Evolutionary conservation across 257 asterid genomes (phyloP), one percentile per base, ranked within the genome.

Genomic region (Ophiorrhiza pumila): DNA sequence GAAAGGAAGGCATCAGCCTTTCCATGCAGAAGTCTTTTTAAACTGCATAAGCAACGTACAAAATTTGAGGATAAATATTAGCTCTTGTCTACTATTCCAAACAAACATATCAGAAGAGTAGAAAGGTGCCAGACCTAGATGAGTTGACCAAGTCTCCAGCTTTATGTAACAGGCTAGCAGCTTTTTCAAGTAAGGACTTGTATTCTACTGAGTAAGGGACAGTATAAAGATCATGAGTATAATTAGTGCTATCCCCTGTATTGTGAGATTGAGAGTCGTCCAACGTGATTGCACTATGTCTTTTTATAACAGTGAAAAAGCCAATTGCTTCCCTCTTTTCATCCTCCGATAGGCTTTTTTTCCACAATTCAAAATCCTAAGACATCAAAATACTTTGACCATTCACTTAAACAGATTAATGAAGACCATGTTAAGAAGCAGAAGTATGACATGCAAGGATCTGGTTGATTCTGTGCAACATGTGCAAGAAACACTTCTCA

Each of bases 1-100:
- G 97, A 94, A 68, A 88, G 90, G 82, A 94, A 91, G 43, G 98
- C 91, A 61, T 85, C 90, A 62, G 99, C 98, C 90, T 87, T 94
- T 80, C 91, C 79, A 74, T 87, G 93, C 88, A 94, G 88, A 71
- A 94, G 86, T 80, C 83, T 88, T 92, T 85, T 88, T 85, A 94
- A 89, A 82, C 99, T 94, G 92, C 81, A 85, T 77, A 78, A 85
- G 70, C 34, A 77, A 69, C 72, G 77, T 56, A 17, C 65, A 50
- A 25, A 60, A 41, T 49, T 37, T 32, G 61, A 65, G 25, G 52
- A 39, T 45, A 47, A 46, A 64, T 27, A 45, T 15, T 35, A 37
- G 39, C 56, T 58, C 41, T 63, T 34, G 3, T 32, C 76, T 64
- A 62, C 11, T 39, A 29, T 64, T 63, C 41, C 17, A 25, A 7